Evolutionary conservation across 2,329 filamentous ascomycete species (phyloP).

Genomic region (Dissoconium aciculare): DNA sequence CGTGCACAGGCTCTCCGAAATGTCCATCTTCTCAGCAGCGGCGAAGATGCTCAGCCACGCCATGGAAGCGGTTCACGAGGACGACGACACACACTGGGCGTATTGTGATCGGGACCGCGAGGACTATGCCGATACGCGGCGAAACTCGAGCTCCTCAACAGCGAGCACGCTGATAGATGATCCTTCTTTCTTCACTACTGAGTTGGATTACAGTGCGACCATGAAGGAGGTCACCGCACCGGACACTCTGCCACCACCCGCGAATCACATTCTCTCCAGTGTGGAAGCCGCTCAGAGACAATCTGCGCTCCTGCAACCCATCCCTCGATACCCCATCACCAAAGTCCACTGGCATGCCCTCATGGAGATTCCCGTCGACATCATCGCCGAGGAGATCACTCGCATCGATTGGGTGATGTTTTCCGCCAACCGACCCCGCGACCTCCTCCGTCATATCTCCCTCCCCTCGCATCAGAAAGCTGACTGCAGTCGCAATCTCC

Average conservation of each 20-base stretch:
- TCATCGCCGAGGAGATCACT: slow-evolving; percentile 81
- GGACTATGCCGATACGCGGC: slow-evolving; percentile 22
- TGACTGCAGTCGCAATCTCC: slow-evolving; percentile 48
- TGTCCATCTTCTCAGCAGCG: slow-evolving; percentile 69
- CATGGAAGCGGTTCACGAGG: slow-evolving; percentile 60
- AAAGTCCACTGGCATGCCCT: slow-evolving; percentile 83
- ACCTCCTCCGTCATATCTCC: slow-evolving; percentile 82
- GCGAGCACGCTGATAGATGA: slow-evolving; percentile 24
- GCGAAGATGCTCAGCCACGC: slow-evolving; percentile 73
- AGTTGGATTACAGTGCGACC: slow-evolving; percentile 19
- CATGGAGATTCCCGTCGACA: slow-evolving; percentile 72
- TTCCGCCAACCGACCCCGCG: slow-evolving; percentile 79
- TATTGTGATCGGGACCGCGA: slow-evolving; percentile 53
- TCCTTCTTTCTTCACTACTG: slow-evolving; percentile 16
- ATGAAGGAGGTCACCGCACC: slow-evolving; percentile 8
- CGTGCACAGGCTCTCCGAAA: slow-evolving; percentile 55
- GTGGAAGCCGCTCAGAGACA: slow-evolving; percentile 71
- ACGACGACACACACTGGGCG: slow-evolving; percentile 91
- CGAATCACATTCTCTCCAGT: slow-evolving; percentile 43
- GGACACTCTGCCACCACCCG: slow-evolving; percentile 18
- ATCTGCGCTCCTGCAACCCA: slow-evolving; percentile 56
- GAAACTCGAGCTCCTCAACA: slow-evolving; percentile 21
- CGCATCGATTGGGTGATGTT: slow-evolving; percentile 98
- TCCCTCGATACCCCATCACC: slow-evolving; percentile 52
- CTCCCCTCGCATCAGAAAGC: slow-evolving; percentile 43